Evolutionary conservation across 371 early-diverging fungal genomes (phyloP).

Genomic region (Funneliformis caledonium): DNA sequence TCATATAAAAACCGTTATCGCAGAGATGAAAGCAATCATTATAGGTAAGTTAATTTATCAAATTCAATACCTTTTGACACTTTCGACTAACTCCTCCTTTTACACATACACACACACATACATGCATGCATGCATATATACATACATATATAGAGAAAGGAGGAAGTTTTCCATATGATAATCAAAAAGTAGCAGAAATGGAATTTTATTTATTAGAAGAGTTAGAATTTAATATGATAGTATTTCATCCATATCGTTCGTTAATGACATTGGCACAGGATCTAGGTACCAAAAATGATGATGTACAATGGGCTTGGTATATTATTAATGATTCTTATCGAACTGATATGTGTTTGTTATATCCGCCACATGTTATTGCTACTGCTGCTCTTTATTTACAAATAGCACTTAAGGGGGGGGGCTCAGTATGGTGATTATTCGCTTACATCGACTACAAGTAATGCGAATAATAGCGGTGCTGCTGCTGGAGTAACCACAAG

Average conservation of each 20-base stretch:
- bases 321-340: slow-evolving; percentile 83
- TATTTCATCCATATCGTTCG: slow-evolving; percentile 87
- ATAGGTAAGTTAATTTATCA: slow-evolving; percentile 52
- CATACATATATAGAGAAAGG: slow-evolving; percentile 41
- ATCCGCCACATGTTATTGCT: slow-evolving; percentile 89
- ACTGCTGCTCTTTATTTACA: slow-evolving; percentile 81
- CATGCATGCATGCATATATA: background rate
- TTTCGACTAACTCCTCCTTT: background rate
- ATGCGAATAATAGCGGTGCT: background rate
- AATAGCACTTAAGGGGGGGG: slow-evolving; percentile 23
- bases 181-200: slow-evolving; percentile 82
- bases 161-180: slow-evolving; percentile 71
- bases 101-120: background rate
- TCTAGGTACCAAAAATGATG: slow-evolving; percentile 47
- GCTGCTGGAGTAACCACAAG: slow-evolving; percentile 11
- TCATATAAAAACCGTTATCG: slow-evolving; percentile 78
- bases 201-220: slow-evolving; percentile 91
- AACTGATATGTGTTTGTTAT: slow-evolving; percentile 77
- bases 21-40: slow-evolving; percentile 69
- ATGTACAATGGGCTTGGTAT: slow-evolving; percentile 57
- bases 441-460: background rate
- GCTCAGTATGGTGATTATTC: background rate
- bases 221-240: slow-evolving; percentile 82
- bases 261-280: slow-evolving; percentile 66
- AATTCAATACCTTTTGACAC: background rate